Evolutionary conservation across 1,284 basidiomycete genomes (phyloP), one percentile per base, ranked within the genome.

Genomic region (Fistulina hepatica): DNA sequence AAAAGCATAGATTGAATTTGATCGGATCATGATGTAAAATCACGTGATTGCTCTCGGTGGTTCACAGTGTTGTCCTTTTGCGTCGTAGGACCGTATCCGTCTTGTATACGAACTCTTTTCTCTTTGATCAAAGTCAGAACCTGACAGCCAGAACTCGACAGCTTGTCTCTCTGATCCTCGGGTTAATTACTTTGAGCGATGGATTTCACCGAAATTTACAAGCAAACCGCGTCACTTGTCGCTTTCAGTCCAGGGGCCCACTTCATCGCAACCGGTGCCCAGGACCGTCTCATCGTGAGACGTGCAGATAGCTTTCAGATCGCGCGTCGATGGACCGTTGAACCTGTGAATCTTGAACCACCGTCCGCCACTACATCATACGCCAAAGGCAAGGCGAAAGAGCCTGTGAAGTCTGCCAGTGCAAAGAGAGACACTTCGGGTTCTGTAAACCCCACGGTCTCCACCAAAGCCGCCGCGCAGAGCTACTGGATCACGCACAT

Each of bases 131-230:
- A n/a, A n/a, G n/a, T n/a, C n/a, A n/a, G n/a, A n/a, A n/a, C n/a
- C n/a, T n/a, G n/a, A n/a, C n/a, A n/a, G n/a, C n/a, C n/a, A n/a
- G n/a, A n/a, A n/a, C n/a, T n/a, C n/a, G n/a, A n/a, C n/a, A n/a
- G n/a, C n/a, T n/a, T n/a, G n/a, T n/a, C n/a, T n/a, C n/a, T n/a
- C n/a, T n/a, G n/a, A n/a, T n/a, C n/a, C n/a, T n/a, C n/a, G n/a
- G n/a, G n/a, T n/a, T n/a, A n/a, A n/a, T n/a, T n/a, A n/a, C n/a
- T 21, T 23, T 43, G 35, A 21, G 19, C 31, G n/a, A 74, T 76
- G 73, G 73, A 88, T 57, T 88, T 85, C 50, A 86, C 83, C 16
- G 81, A 88, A 54, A 68, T 83, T 43, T 88, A 84, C 66, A 73
- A 71, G 44, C 81, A 85, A 40, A 70, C 82, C 3, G 59, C 63